phyloP scores from a whole-genome alignment of 1,284 basidiomycete genomes.

The Apiotrichum brassicae region DNA sequence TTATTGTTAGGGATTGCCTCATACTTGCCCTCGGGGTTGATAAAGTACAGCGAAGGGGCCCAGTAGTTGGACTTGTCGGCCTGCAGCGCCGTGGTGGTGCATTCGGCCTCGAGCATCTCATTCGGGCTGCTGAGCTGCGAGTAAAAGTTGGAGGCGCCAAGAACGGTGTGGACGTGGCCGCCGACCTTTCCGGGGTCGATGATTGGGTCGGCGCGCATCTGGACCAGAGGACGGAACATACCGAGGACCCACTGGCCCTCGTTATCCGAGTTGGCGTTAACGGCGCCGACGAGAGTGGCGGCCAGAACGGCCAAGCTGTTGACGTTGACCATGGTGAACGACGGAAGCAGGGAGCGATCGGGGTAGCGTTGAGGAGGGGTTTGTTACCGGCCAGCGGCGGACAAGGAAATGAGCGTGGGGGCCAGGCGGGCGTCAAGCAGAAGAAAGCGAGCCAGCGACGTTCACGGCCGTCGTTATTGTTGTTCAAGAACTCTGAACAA shows the following conservation, averaged over 20 bases:
- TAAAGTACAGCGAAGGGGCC: slow-evolving; percentile 49
- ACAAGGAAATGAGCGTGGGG: slow-evolving; percentile 2
- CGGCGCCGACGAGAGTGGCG: neutral
- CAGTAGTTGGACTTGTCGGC: slow-evolving; percentile 50
- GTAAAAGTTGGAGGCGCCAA: slow-evolving; percentile 40
- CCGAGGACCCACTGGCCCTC: neutral
- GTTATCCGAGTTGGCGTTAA: no score
- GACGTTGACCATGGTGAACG: neutral
- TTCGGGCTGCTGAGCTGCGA: slow-evolving; percentile 20
- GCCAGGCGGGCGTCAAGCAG: neutral
- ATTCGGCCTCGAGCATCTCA: slow-evolving; percentile 26
- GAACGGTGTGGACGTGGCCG: slow-evolving; percentile 43
- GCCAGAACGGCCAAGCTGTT: neutral
- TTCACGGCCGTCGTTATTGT: no score
- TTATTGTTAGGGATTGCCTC: slow-evolving; percentile 26
- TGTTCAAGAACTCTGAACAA: no score
- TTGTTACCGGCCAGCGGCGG: neutral
- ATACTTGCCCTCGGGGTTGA: slow-evolving; percentile 26
- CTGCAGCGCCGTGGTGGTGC: slow-evolving; percentile 30
- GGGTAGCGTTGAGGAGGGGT: neutral
- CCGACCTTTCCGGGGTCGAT: slow-evolving; percentile 36
- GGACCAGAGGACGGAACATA: neutral
- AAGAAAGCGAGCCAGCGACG: neutral
- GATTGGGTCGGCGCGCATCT: slow-evolving; percentile 44
- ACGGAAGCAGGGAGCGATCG: neutral